Base-by-base conservation (phyloP, 2,329 filamentous ascomycete species). In the Hypoxylon rubiginosum region DNA sequence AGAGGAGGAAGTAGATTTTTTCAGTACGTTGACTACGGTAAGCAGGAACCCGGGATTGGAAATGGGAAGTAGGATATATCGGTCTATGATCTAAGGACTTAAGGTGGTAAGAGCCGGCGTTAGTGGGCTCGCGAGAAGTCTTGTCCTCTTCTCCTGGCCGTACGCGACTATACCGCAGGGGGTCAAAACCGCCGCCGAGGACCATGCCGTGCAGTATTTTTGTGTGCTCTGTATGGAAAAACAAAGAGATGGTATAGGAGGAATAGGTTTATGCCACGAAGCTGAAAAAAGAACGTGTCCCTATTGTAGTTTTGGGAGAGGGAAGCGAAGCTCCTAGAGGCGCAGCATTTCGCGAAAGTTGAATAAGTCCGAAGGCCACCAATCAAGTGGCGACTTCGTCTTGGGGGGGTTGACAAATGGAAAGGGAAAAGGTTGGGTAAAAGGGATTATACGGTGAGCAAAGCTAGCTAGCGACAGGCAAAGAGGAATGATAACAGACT, bases 361-460 rank as follows among this genome's bases (percentile, higher is more conserved):
- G 64, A 64, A 58, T 64, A 62, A 69, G 57, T 62, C 63, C 63
- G 60, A 69, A 61, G 59, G 57, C 63, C 59, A 62, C 66, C 66
- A 69, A 69, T 69, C 60, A 69, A 61, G 53, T 56, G 54, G 26
- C 39, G 54, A 54, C 19, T 52, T 46, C 13, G 32, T 30, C 52
- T 58, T 53, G n/a, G n/a, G n/a, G 52, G 51, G 52, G 51, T 52
- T 64, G 54, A 39, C 51, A 62, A 51, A 52, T 60, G 66, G 46
- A 52, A 67, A 49, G 19, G 63, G 51, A 66, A 61, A 62, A 54
- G 19, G 32, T 39, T 46, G 45, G 30, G 58, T 49, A 45, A 55
- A 45, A 49, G 34, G 26, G 46, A 52, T 45, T 19, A 36, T 21
- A 41, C 39, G 30, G 9, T 45, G 48, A 36, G 15, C 26, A 41